Conservation (phyloP, 2,329 filamentous ascomycete species). For the Huntiella decipiens region DNA sequence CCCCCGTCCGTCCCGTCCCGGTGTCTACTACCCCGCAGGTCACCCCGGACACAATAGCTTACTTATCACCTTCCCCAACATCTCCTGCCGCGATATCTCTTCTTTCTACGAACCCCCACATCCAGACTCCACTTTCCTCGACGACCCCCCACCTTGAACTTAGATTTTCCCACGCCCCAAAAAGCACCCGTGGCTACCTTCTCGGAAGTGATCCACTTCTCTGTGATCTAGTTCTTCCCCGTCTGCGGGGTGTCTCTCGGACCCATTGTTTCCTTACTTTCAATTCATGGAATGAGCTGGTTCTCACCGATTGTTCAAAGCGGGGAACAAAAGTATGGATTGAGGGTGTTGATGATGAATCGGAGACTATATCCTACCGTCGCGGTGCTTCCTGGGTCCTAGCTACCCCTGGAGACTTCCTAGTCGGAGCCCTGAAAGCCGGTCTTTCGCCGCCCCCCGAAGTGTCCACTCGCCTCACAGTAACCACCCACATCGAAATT, state of each 20-base stretch:
- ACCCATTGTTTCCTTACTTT: conserved; percentile 23
- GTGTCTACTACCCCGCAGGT: background rate
- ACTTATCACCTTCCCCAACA: background rate
- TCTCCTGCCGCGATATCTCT: background rate
- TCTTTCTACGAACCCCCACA: background rate
- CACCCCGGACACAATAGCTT: background rate
- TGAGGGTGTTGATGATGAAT: conserved; percentile 20
- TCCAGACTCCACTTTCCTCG: background rate
- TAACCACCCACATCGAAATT: conserved; percentile 13
- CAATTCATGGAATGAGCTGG: conserved; percentile 20
- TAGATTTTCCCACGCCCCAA: conserved; percentile 19
- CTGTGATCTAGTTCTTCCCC: conserved; percentile 22
- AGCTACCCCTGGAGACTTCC: conserved; percentile 14
- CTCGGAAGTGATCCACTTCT: conserved; percentile 19
- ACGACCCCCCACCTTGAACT: conserved; percentile 18
- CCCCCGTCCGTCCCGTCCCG: too few relatives aligned
- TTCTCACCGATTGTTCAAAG: conserved; percentile 22
- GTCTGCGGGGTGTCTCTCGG: conserved; percentile 18
- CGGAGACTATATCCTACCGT: conserved; percentile 19
- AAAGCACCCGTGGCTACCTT: conserved; percentile 20
- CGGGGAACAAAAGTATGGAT: conserved; percentile 24
- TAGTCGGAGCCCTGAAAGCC: conserved; percentile 11
- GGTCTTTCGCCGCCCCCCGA: conserved; percentile 22
- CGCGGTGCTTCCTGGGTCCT: conserved; percentile 20
- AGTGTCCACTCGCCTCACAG: conserved; percentile 22